phyloP scores from a whole-genome alignment of 306 rosid genomes.

The Prunus mongolica region DNA sequence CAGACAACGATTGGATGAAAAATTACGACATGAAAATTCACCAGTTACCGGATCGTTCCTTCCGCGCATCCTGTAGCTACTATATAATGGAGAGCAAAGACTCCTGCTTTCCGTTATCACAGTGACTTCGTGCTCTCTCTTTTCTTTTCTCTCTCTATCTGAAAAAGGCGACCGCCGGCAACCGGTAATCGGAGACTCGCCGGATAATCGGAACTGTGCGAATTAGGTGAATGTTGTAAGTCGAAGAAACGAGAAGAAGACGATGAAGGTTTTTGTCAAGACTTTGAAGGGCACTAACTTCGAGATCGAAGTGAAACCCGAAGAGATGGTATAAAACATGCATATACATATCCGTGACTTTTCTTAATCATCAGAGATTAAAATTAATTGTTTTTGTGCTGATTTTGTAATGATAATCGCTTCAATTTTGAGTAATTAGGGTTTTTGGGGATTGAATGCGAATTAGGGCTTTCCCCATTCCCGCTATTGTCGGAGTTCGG shows the following conservation, averaged over 20 bases:
- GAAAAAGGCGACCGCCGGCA: slow-evolving; percentile 16
- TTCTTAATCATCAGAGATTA: neutral
- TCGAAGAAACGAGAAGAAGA: slow-evolving; percentile 26
- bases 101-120: neutral
- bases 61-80: neutral
- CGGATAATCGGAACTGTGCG: slow-evolving; percentile 14
- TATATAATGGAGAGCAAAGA: neutral
- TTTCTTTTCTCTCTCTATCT: neutral
- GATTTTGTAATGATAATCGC: neutral
- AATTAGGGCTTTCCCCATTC: slow-evolving; percentile 22
- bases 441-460: slow-evolving; percentile 11
- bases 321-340: slow-evolving; percentile 30
- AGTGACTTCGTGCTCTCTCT: slow-evolving; percentile 9
- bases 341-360: neutral
- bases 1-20: neutral
- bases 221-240: neutral
- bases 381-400: neutral
- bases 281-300: slow-evolving; percentile 72
- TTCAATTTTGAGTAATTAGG: slow-evolving; percentile 21
- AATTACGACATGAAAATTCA: neutral
- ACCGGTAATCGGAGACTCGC: slow-evolving; percentile 16
- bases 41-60: neutral
- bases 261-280: slow-evolving; percentile 75
- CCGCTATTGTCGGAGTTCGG: neutral
- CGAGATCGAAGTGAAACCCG: slow-evolving; percentile 54